Conservation (phyloP, 2,329 filamentous ascomycete genomes). For the Capronia coronata region DNA sequence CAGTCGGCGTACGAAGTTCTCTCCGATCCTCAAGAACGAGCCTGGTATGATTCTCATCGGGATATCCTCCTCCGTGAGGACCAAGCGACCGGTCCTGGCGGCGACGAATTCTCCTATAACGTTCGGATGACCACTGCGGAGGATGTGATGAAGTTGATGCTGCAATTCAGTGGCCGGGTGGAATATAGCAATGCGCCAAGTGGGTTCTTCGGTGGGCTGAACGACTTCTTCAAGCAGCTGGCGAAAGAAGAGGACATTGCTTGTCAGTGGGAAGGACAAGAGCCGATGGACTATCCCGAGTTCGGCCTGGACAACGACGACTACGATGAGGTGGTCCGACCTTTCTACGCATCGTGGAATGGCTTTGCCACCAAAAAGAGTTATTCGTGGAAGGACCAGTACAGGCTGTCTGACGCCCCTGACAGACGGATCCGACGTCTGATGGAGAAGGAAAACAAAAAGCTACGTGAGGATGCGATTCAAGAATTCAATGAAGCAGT, state of each 20-base stretch:
- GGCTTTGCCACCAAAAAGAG: constrained; percentile 77
- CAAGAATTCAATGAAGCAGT: constrained; percentile 92
- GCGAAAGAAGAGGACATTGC: constrained; percentile 73
- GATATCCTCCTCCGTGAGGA: constrained; percentile 70
- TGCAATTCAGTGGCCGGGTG: constrained; percentile 69
- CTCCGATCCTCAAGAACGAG: constrained; percentile 87
- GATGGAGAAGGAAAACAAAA: constrained; percentile 95
- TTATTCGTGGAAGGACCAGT: constrained; percentile 84
- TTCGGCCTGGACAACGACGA: constrained; percentile 72
- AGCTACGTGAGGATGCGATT: constrained; percentile 70
- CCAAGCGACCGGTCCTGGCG: constrained; percentile 38
- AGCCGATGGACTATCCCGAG: constrained; percentile 63
- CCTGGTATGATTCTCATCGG: constrained; percentile 96
- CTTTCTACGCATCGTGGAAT: constrained; percentile 76
- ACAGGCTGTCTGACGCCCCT: constrained; percentile 75
- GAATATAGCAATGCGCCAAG: constrained; percentile 71
- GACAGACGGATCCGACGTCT: constrained; percentile 73
- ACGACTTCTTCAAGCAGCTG: constrained; percentile 71
- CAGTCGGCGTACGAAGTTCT: constrained; percentile 94
- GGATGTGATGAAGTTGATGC: constrained; percentile 70
- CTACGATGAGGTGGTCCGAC: constrained; percentile 68
- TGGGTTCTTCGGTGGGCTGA: constrained; percentile 78
- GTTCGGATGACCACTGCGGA: constrained; percentile 71
- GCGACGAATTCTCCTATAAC: constrained; percentile 58
- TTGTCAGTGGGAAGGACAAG: constrained; percentile 59